phyloP scores from a whole-genome alignment of 2,329 filamentous ascomycete genomes.

The Claviceps quebecensis region DNA sequence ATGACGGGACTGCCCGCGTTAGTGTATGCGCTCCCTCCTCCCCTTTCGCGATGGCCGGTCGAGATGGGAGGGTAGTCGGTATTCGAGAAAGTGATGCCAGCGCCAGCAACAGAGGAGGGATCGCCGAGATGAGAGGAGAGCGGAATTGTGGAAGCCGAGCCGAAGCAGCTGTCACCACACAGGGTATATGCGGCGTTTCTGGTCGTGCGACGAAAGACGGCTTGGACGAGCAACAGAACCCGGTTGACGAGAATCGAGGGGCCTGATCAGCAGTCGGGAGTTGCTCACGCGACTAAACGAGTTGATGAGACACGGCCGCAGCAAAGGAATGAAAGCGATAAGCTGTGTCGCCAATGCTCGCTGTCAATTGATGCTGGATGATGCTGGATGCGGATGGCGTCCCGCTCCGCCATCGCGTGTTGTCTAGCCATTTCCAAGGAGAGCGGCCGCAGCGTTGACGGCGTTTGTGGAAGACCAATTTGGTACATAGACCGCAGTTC shows the following conservation, averaged over 20 bases:
- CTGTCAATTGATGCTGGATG: not conserved
- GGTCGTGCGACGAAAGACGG: conserved; percentile 1
- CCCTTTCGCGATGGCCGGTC: conserved; percentile 18
- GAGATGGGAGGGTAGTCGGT: conserved; percentile 11
- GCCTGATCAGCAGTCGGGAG: not conserved
- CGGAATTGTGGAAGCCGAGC: conserved; percentile 21
- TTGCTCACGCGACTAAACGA: not conserved
- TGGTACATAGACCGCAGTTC: not conserved
- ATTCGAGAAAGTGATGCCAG: conserved; percentile 12
- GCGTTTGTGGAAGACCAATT: not conserved
- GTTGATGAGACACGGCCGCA: not conserved
- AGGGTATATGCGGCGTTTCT: conserved; percentile 1
- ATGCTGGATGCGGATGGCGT: not conserved
- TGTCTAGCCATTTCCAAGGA: too few relatives aligned
- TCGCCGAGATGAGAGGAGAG: conserved; percentile 13
- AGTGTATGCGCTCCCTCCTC: conserved; percentile 22
- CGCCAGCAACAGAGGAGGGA: conserved; percentile 26
- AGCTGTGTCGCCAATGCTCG: not conserved
- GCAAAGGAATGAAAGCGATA: not conserved
- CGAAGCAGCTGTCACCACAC: conserved; percentile 1
- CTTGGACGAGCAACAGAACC: not conserved
- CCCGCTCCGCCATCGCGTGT: not conserved
- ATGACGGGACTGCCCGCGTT: conserved; percentile 2
- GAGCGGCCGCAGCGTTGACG: not conserved
- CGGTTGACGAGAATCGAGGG: not conserved